Percentiles rank a stretch among this genome's conserved stretches.
Evolutionary conservation across 305 asterid species (phyloP).

Genomic region (Fraxinus greggii): DNA sequence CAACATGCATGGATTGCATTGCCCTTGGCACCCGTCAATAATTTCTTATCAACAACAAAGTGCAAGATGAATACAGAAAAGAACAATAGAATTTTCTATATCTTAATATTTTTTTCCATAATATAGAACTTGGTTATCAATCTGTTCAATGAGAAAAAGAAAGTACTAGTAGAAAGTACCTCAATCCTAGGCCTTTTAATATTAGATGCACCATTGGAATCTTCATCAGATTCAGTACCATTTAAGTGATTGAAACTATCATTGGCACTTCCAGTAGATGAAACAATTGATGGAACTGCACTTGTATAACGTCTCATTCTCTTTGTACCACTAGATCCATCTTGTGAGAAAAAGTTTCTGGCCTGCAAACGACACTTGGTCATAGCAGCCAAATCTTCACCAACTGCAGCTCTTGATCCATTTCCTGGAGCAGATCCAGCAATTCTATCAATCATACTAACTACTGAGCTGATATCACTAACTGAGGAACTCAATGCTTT

Average conservation of each 20-base stretch:
- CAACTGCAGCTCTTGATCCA: slow-evolving; percentile 97
- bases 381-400: slow-evolving; percentile 97
- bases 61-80: background rate
- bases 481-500: slow-evolving; percentile 75
- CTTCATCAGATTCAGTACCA: slow-evolving; percentile 81
- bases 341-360: slow-evolving; percentile 74
- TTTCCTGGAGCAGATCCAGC: slow-evolving; percentile 99
- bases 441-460: slow-evolving; percentile 90
- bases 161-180: slow-evolving; percentile 40
- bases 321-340: slow-evolving; percentile 78
- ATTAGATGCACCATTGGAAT: slow-evolving; percentile 86
- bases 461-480: slow-evolving; percentile 84
- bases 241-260: slow-evolving; percentile 58
- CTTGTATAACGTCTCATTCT: slow-evolving; percentile 86
- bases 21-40: background rate
- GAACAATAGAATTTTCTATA: slow-evolving; percentile 1
- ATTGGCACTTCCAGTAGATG: slow-evolving; percentile 72
- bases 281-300: slow-evolving; percentile 78
- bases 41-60: background rate
- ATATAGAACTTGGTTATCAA: background rate
- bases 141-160: slow-evolving; percentile 20
- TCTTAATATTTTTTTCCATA: background rate
- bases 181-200: slow-evolving; percentile 60
- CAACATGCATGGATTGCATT: background rate
- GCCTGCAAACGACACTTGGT: slow-evolving; percentile 90